Evolutionary conservation across 139 green algal genomes (phyloP), one percentile per base, ranked within the genome.

Genomic region (Chlamydomonas sphaeroides): DNA sequence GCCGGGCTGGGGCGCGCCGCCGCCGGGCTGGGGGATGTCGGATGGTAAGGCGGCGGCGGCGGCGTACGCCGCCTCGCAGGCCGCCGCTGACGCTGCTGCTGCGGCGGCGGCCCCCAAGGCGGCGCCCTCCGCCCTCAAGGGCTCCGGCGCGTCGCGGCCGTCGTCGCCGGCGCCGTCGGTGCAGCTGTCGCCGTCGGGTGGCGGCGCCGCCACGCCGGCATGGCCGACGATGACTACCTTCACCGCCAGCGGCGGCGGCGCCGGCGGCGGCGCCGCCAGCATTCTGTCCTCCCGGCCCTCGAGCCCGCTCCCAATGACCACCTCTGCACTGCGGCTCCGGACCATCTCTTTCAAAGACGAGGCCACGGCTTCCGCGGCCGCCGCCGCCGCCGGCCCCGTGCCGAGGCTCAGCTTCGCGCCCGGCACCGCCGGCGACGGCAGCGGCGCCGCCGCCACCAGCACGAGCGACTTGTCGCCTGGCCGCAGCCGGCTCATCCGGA

Each of bases 61-160:
- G 2, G 71, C 71, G 6, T 79, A 79, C 56, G 5, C 35, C n/a
- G 71, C n/a, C n/a, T n/a, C n/a, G n/a, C n/a, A n/a, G n/a, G n/a
- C 51, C 7, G 56, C 45, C 45, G 45, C 14, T 14, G 45, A 26
- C 23, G 32, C 48, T 10, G 49, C 69, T 30, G 68, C 68, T 39
- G 42, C 68, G 5, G 49, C 71, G 26, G 71, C 53, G 28, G 23
- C 36, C 21, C n/a, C n/a, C n/a, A n/a, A n/a, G n/a, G n/a, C n/a
- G n/a, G n/a, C n/a, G n/a, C n/a, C n/a, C n/a, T n/a, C n/a, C n/a
- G n/a, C n/a, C n/a, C n/a, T n/a, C n/a, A n/a, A n/a, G n/a, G n/a
- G n/a, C n/a, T n/a, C n/a, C n/a, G n/a, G n/a, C n/a, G n/a, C n/a
- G n/a, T n/a, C n/a, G n/a, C n/a, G n/a, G n/a, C n/a, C n/a, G n/a